A percentile compares a stretch with the other conserved stretches of the same genome.
Conservation (phyloP, 1,284 basidiomycete genomes). For the Microbotryum silenes-acaulis region DNA sequence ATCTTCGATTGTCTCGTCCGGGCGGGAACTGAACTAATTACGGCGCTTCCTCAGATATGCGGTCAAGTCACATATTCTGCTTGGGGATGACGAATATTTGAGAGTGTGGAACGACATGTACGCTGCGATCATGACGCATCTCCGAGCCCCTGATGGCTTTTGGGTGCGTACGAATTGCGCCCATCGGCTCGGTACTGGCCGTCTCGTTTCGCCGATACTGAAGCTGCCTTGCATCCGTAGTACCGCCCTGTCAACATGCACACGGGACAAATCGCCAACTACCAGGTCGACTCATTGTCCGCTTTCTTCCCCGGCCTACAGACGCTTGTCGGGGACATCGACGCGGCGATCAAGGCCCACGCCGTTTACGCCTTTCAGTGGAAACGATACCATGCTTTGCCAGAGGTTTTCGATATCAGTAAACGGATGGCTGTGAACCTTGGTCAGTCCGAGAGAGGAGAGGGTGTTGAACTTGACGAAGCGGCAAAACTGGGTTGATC, state of each 20-base stretch:
- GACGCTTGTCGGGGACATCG: constrained; percentile 79
- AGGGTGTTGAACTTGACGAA: background rate
- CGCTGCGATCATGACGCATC: constrained; percentile 75
- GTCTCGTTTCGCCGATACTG: constrained; percentile 34
- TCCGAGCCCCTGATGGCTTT: constrained; percentile 71
- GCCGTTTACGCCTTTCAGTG: constrained; percentile 57
- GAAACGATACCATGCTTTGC: constrained; percentile 71
- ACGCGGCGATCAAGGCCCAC: constrained; percentile 48
- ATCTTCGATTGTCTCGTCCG: background rate
- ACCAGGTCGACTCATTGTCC: constrained; percentile 70
- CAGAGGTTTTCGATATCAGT: constrained; percentile 79
- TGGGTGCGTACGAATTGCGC: constrained; percentile 53
- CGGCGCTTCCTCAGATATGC: constrained; percentile 54
- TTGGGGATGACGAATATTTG: constrained; percentile 72
- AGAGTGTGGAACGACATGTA: constrained; percentile 86
- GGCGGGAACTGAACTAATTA: too few species aligned
- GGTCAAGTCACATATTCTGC: constrained; percentile 25
- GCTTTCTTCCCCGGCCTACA: constrained; percentile 85
- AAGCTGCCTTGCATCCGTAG: constrained; percentile 42
- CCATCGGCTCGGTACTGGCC: constrained; percentile 10
- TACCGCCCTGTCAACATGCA: constrained; percentile 71
- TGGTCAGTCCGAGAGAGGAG: constrained; percentile 1
- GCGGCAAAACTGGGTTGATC: background rate
- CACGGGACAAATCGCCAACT: constrained; percentile 60
- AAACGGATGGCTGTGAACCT: constrained; percentile 52